Evolutionary conservation across 352 stramenopile genomes (phyloP).

Genomic region (Pythium insidiosum): DNA sequence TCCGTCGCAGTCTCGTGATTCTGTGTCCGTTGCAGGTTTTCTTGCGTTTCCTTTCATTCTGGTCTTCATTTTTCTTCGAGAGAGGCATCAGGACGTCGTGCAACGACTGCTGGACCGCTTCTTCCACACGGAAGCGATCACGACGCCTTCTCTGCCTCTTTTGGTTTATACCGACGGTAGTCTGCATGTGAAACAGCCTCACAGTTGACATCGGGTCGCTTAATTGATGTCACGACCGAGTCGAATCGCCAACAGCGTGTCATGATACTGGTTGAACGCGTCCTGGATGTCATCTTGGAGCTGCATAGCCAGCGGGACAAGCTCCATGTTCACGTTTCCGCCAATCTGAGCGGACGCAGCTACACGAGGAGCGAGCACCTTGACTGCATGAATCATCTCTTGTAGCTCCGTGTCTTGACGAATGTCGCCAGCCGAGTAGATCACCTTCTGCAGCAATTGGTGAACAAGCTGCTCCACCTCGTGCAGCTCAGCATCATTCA

Average conservation of each 20-base stretch:
- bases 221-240: slow-evolving; percentile 61
- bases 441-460: slow-evolving; percentile 85
- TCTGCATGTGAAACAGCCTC: too few relatives aligned
- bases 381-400: slow-evolving; percentile 87
- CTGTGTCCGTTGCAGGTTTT: too few relatives aligned
- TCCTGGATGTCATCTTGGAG: slow-evolving; percentile 88
- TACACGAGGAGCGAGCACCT: slow-evolving; percentile 80
- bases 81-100: too few relatives aligned
- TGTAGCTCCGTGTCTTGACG: slow-evolving; percentile 84
- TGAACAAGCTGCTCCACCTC: slow-evolving; percentile 87
- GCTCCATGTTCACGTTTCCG: slow-evolving; percentile 82
- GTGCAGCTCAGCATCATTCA: slow-evolving; percentile 84
- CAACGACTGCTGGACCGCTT: too few relatives aligned
- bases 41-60: background rate
- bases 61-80: too few relatives aligned
- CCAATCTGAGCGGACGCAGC: slow-evolving; percentile 80
- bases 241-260: slow-evolving; percentile 78
- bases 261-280: slow-evolving; percentile 89
- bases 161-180: slow-evolving; percentile 2
- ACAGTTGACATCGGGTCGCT: too few relatives aligned
- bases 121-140: too few relatives aligned
- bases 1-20: too few relatives aligned
- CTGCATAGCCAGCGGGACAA: slow-evolving; percentile 85
- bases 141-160: background rate
- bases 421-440: slow-evolving; percentile 80